A percentile compares a stretch with the other conserved stretches of the same genome.
phyloP scores from a whole-genome alignment of 371 early-diverging fungal species.

The Apophysomyces elegans region DNA sequence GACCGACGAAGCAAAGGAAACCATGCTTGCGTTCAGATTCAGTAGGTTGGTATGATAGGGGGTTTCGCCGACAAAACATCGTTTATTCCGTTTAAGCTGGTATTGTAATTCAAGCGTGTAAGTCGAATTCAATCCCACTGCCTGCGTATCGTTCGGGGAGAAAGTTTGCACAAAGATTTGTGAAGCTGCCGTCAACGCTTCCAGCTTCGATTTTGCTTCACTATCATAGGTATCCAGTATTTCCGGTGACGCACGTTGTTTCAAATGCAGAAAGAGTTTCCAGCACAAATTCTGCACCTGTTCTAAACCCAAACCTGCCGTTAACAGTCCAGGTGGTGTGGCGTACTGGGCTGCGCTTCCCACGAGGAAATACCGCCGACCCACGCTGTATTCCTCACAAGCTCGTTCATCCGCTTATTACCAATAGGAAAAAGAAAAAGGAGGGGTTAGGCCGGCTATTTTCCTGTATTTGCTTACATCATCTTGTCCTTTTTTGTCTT shows the following conservation, averaged over 20 bases:
- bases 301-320: slow-evolving; percentile 32
- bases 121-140: slow-evolving; percentile 10
- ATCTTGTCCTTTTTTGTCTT: slow-evolving; percentile 7
- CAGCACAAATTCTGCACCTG: slow-evolving; percentile 44
- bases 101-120: slow-evolving; percentile 6
- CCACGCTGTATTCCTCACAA: slow-evolving; percentile 28
- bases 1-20: slow-evolving; percentile 3
- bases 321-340: slow-evolving; percentile 34
- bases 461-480: background rate
- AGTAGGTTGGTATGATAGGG: slow-evolving; percentile 21
- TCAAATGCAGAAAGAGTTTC: slow-evolving; percentile 36
- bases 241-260: slow-evolving; percentile 27
- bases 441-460: background rate
- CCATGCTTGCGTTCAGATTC: slow-evolving; percentile 11
- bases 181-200: slow-evolving; percentile 21
- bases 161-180: slow-evolving; percentile 5
- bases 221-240: slow-evolving; percentile 34
- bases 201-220: slow-evolving; percentile 23
- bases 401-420: slow-evolving; percentile 20
- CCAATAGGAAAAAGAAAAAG: slow-evolving; percentile 1
- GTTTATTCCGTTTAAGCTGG: slow-evolving; percentile 15
- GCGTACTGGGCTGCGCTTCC: slow-evolving; percentile 38
- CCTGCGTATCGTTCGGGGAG: background rate
- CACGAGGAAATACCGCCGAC: slow-evolving; percentile 38
- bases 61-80: slow-evolving; percentile 24